A percentile compares a stretch with the other conserved stretches of the same genome.
phyloP scores from a whole-genome alignment of 2,329 filamentous ascomycete genomes.

The Acarospora socialis region DNA sequence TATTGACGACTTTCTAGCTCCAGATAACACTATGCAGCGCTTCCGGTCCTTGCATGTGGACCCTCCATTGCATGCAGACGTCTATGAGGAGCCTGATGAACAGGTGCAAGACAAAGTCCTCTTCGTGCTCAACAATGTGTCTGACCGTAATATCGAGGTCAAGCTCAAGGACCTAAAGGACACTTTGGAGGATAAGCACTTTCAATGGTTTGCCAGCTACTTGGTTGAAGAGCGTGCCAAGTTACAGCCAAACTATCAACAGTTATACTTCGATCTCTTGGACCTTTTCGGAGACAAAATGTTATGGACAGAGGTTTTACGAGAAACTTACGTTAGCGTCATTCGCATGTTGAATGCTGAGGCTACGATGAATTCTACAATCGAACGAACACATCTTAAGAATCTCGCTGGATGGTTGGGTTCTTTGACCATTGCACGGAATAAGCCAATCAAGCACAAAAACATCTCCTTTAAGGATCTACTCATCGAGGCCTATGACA shows the following conservation, averaged over 20 bases:
- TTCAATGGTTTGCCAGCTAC: constrained; percentile 94
- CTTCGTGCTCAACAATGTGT: constrained; percentile 94
- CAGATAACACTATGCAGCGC: constrained; percentile 45
- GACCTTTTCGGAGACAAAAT: constrained; percentile 64
- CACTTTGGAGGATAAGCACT: constrained; percentile 63
- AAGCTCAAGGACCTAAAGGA: constrained; percentile 74
- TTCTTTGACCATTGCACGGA: constrained; percentile 77
- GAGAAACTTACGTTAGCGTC: constrained; percentile 82
- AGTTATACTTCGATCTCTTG: constrained; percentile 80
- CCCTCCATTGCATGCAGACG: constrained; percentile 44
- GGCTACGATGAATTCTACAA: constrained; percentile 65
- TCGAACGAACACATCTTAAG: constrained; percentile 78
- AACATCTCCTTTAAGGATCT: constrained; percentile 97
- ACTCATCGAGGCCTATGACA: constrained; percentile 84
- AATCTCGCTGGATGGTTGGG: constrained; percentile 91
- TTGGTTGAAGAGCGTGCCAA: constrained; percentile 93
- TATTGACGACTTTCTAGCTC: constrained; percentile 44
- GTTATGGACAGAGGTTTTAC: constrained; percentile 77
- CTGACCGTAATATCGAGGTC: constrained; percentile 68
- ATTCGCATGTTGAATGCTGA: constrained; percentile 83
- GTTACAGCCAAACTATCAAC: constrained; percentile 92
- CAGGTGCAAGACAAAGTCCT: constrained; percentile 85
- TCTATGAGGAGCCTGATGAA: constrained; percentile 70
- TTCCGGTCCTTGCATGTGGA: constrained; percentile 73
- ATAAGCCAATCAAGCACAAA: constrained; percentile 89